Conservation (phyloP, 83 land plant genomes). For the Thuja plicata region DNA sequence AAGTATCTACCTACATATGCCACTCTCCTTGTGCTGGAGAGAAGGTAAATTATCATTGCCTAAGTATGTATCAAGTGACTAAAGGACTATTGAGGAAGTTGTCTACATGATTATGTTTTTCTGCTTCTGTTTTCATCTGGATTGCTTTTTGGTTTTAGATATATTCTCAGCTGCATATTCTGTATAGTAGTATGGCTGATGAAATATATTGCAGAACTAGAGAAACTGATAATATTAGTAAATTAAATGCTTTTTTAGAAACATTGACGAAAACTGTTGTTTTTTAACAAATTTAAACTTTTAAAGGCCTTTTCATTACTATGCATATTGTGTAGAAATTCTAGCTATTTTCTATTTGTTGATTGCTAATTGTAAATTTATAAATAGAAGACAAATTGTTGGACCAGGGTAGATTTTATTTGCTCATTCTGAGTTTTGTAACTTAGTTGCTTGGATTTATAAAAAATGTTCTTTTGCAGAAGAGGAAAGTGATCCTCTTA, state of each 20-base stretch:
- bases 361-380: neutral
- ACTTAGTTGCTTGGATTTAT: neutral
- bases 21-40: neutral
- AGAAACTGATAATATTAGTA: neutral
- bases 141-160: neutral
- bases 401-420: neutral
- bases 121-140: neutral
- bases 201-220: neutral
- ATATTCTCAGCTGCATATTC: neutral
- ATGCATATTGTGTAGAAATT: neutral
- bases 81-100: neutral
- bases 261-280: neutral
- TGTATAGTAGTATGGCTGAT: neutral
- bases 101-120: neutral
- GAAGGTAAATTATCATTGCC: neutral
- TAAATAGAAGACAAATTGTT: neutral
- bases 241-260: neutral
- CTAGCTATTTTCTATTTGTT: neutral
- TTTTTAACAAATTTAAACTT: neutral
- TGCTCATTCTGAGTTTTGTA: neutral
- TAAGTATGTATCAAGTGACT: neutral
- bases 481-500: constrained; percentile 81
- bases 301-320: neutral
- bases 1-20: neutral
- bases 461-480: constrained; percentile 48